Base-by-base conservation (phyloP, 2,329 filamentous ascomycete species). In the Diaporthe vexans region DNA sequence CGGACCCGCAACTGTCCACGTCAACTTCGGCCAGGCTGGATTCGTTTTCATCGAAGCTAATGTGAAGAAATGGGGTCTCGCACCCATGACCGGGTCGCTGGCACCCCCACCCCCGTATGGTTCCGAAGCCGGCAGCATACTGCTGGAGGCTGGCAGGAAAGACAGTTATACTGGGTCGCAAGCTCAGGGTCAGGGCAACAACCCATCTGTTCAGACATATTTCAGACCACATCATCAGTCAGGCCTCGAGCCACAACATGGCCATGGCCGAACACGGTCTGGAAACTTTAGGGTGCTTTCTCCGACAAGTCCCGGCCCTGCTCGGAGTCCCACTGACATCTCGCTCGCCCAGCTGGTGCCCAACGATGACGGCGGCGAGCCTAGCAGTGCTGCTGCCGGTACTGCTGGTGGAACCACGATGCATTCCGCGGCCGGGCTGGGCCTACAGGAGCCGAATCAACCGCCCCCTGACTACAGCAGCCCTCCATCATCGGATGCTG, bases 1-100 rank as follows among this genome's bases (percentile, higher is more conserved):
- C 81, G 97, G 97, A 0, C 97, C 97, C 21, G 95, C 94, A 79
- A 93, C 93, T 43, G 91, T 99, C 1, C 96, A 99, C 82, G 97
- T 98, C 81, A 99, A 99, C 83, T 97, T 99, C 82, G 97, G 97
- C 10, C 97, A 99, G 82, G 94, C 97, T 81, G 97, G 97, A 46
- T 99, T 98, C 81, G 97, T 99, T 65, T 99, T 98, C 81, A 98
- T 99, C 79, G 97, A 99, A 84, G 97, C 96, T 76, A 99, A 99
- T 80, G 97, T 99, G 75, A 99, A 99, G 91, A 99, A 98, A 88
- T 99, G 97, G 97, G 97, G 97, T 2, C 87, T 99, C 72, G 97
- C 97, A 63, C 97, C 97, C 7, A 97, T 97, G 90, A 98, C 95
- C 1, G 97, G 97, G 74, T 98, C 95, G 80, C 88, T 99, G 75